Conservation (phyloP, 441 rosid species). For the Mallotus japonicus region DNA sequence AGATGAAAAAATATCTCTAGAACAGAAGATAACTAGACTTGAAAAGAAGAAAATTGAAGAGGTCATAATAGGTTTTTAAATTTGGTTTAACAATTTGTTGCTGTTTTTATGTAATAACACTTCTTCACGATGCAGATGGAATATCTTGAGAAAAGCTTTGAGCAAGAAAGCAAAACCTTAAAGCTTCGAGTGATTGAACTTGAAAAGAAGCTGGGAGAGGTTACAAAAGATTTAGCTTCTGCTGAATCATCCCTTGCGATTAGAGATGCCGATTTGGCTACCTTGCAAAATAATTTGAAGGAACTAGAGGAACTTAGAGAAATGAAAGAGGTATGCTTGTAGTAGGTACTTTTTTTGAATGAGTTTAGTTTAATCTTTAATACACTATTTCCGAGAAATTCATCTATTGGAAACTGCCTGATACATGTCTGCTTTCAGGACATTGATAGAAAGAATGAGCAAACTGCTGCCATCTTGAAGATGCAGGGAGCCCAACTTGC, state of each 20-base stretch:
- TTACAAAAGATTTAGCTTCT: conserved; percentile 47
- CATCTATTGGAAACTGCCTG: background rate
- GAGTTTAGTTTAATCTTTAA: background rate
- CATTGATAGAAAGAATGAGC: conserved; percentile 93
- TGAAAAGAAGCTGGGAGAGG: conserved; percentile 61
- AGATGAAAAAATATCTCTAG: conserved; percentile 59
- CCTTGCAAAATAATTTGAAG: conserved; percentile 64
- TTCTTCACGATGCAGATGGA: conserved; percentile 44
- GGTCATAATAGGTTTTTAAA: conserved; percentile 40
- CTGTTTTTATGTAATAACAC: conserved; percentile 1
- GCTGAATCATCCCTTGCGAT: conserved; percentile 55
- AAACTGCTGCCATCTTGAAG: conserved; percentile 92
- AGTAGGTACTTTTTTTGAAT: background rate
- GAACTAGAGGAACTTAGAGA: conserved; percentile 91
- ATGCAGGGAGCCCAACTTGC: conserved; percentile 95
- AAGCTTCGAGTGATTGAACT: conserved; percentile 63
- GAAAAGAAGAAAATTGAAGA: conserved; percentile 71
- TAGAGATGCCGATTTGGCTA: conserved; percentile 52
- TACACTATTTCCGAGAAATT: background rate
- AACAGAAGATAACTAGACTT: conserved; percentile 54
- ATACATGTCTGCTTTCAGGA: conserved; percentile 50
- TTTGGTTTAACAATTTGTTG: conserved; percentile 9
- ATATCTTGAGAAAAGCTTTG: conserved; percentile 49
- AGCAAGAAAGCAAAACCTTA: conserved; percentile 61
- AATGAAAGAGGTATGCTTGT: conserved; percentile 73